These are phyloP conservation scores for Zangia roseola DNA, from an alignment of 768 basidiomycete genomes.

Conservation along the genomic window DNA sequence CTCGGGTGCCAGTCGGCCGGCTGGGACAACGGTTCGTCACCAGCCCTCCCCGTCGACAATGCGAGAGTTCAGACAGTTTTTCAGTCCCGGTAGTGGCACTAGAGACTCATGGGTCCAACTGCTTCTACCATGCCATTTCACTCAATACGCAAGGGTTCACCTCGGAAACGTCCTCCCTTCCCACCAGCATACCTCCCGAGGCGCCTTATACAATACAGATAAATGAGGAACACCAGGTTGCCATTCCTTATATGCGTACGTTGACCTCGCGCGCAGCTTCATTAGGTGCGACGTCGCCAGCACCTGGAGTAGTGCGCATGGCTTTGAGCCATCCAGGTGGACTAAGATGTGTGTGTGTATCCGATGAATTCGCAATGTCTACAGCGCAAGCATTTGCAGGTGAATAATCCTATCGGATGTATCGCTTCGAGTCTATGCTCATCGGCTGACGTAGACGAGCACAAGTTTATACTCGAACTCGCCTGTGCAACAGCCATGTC, in stretches of 20 bases:
- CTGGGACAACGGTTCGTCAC: slow-evolving; percentile 65
- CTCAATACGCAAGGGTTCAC: slow-evolving; percentile 44
- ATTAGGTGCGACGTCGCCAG: slow-evolving; percentile 66
- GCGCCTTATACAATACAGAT: slow-evolving; percentile 43
- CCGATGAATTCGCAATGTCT: slow-evolving; percentile 71
- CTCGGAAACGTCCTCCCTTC: slow-evolving; percentile 31
- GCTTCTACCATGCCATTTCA: slow-evolving; percentile 70
- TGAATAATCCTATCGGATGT: slow-evolving; percentile 28
- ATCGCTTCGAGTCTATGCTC: background rate
- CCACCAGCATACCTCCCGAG: slow-evolving; percentile 27
- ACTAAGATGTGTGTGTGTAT: slow-evolving; percentile 57
- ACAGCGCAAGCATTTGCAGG: slow-evolving; percentile 56
- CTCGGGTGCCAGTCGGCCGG: slow-evolving; percentile 59
- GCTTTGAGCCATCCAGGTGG: slow-evolving; percentile 59
- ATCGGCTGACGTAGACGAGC: slow-evolving; percentile 51
- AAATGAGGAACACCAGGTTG: slow-evolving; percentile 44
- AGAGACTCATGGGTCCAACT: slow-evolving; percentile 72
- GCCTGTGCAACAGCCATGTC: slow-evolving; percentile 71
- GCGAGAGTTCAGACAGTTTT: background rate
- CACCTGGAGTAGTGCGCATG: slow-evolving; percentile 60
- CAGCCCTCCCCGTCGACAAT: background rate
- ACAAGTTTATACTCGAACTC: slow-evolving; percentile 72
- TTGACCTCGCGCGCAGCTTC: slow-evolving; percentile 70
- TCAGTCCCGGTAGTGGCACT: slow-evolving; percentile 64
- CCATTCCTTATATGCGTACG: slow-evolving; percentile 53